These are phyloP conservation scores for Penicillium psychrofluorescens DNA, from an alignment of 495 filamentous ascomycete species.

Conservation along the genomic window DNA sequence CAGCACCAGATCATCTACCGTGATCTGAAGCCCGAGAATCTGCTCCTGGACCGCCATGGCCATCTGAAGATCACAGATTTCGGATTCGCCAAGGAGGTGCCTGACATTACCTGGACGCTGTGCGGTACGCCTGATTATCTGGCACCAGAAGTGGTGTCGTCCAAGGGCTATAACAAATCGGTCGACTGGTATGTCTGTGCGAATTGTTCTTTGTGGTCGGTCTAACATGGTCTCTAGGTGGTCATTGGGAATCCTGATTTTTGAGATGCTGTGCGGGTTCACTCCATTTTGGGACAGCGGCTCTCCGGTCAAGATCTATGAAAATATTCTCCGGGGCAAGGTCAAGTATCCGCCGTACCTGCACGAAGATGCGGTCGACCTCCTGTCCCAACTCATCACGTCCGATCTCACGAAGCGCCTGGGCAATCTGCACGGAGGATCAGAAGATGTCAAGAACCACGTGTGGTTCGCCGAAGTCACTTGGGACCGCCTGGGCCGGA, in stretches of 20 bases:
- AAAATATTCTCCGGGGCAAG: slow-evolving; percentile 89
- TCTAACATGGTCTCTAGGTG: slow-evolving; percentile 55
- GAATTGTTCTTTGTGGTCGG: not conserved
- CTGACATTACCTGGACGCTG: slow-evolving; percentile 97
- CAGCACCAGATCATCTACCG: slow-evolving; percentile 92
- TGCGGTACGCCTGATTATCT: slow-evolving; percentile 99
- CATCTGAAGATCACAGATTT: slow-evolving; percentile 99
- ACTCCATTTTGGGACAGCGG: slow-evolving; percentile 98
- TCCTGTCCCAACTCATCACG: slow-evolving; percentile 89
- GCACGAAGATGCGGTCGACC: slow-evolving; percentile 85
- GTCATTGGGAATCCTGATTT: slow-evolving; percentile 96
- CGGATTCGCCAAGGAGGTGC: slow-evolving; percentile 96
- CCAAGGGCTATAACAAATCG: slow-evolving; percentile 98
- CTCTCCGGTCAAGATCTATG: slow-evolving; percentile 97
- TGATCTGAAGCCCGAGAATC: slow-evolving; percentile 93
- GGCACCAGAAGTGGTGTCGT: slow-evolving; percentile 91
- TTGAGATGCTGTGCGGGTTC: slow-evolving; percentile 98
- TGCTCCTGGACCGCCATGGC: slow-evolving; percentile 90
- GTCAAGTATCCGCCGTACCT: slow-evolving; percentile 96
- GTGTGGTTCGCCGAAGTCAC: slow-evolving; percentile 97
- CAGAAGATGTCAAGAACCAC: slow-evolving; percentile 89
- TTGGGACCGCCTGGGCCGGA: slow-evolving; percentile 86
- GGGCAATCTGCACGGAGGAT: slow-evolving; percentile 89
- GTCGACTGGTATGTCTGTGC: slow-evolving; percentile 81
- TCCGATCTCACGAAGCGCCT: slow-evolving; percentile 89